phyloP scores from a whole-genome alignment of 2,329 filamentous ascomycete species.

The Pseudocercospora vitis region DNA sequence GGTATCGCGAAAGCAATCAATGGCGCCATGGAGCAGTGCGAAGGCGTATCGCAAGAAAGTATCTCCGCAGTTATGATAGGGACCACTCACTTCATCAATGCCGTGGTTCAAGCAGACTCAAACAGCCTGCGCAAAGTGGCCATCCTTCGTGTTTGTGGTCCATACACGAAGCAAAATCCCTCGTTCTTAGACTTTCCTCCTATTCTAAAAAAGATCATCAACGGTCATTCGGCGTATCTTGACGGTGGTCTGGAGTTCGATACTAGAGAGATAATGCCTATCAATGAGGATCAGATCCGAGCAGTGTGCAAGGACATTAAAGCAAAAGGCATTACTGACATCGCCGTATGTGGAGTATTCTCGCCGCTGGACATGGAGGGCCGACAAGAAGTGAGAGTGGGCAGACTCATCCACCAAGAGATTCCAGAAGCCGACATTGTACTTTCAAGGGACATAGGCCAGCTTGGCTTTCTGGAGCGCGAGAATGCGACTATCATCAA shows the following conservation, averaged over 20 bases:
- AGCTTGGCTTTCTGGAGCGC: slow-evolving; percentile 4
- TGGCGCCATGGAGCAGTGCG: not conserved
- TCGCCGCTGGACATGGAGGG: slow-evolving; percentile 3
- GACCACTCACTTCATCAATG: slow-evolving; percentile 8
- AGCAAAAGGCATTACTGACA: slow-evolving; percentile 1
- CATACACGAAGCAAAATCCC: slow-evolving; percentile 5
- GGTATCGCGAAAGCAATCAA: slow-evolving; percentile 1
- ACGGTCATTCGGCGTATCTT: not conserved
- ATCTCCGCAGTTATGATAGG: slow-evolving; percentile 7
- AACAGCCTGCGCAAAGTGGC: not conserved
- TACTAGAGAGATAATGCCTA: not conserved
- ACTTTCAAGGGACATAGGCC: slow-evolving; percentile 1
- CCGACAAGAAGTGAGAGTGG: not conserved
- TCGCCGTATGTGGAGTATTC: slow-evolving; percentile 6
- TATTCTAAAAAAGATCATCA: not conserved
- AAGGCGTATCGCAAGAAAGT: not conserved
- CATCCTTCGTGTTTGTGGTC: not conserved
- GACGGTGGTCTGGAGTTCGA: slow-evolving; percentile 6
- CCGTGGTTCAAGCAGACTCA: slow-evolving; percentile 1
- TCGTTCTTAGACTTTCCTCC: slow-evolving; percentile 3
- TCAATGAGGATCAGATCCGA: slow-evolving; percentile 1
- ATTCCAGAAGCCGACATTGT: slow-evolving; percentile 1
- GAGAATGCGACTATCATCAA: slow-evolving; percentile 9
- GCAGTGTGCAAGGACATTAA: not conserved
- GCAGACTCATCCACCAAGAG: not conserved